Evolutionary conservation across 108 stramenopile genomes (phyloP).

Genomic region (Nannochloropsis gaditana): DNA sequence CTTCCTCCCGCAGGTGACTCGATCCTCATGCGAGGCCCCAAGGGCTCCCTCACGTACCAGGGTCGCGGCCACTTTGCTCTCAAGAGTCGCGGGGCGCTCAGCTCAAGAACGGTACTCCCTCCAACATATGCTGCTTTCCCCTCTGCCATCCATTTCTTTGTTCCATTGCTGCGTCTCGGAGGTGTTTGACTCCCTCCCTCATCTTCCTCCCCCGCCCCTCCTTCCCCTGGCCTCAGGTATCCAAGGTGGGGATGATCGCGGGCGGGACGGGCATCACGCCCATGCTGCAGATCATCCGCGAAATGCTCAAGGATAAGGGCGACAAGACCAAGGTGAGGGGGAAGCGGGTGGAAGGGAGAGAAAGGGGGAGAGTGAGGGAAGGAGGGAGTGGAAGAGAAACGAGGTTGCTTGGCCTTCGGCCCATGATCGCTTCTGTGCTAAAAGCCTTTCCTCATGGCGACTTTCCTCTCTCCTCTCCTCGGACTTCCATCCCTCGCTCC

Average conservation of each 20-base stretch:
- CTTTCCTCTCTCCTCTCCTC: no score
- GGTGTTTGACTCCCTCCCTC: neutral
- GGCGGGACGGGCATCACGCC: conserved; percentile 99
- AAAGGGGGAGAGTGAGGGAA: neutral
- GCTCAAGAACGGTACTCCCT: neutral
- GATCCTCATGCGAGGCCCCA: conserved; percentile 59
- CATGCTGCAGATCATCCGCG: conserved; percentile 80
- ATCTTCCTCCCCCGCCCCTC: conserved; percentile 29
- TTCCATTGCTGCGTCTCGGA: no score
- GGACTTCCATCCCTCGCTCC: no score
- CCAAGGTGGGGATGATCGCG: conserved; percentile 88
- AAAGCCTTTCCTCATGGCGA: no score
- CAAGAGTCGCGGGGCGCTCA: neutral
- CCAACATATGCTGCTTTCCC: neutral
- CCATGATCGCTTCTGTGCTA: no score
- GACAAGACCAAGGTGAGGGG: conserved; percentile 65
- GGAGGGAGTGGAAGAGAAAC: neutral
- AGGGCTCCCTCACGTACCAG: conserved; percentile 78
- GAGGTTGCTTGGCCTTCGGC: no score
- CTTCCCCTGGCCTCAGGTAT: conserved; percentile 56
- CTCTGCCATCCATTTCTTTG: neutral
- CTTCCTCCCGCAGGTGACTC: conserved; percentile 59
- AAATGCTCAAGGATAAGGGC: conserved; percentile 64
- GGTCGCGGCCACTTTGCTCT: neutral
- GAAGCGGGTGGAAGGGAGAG: neutral